Evolutionary conservation across 345 rosid species (phyloP), one percentile per base, ranked within the genome.

Genomic region (Nasturtium officinale): DNA sequence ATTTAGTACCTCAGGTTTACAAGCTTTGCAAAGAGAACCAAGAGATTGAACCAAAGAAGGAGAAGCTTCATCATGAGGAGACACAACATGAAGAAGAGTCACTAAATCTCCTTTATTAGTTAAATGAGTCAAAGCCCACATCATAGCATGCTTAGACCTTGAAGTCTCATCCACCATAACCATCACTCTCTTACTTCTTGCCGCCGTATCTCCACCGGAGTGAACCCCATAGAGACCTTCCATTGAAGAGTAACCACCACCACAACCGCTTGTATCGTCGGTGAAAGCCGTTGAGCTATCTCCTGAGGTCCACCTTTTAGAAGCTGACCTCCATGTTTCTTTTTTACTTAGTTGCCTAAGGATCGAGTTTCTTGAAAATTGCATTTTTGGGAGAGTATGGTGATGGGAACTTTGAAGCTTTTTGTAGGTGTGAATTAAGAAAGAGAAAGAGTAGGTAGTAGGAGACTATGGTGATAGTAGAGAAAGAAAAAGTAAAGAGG

Each of bases 61-160:
- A 10, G 68, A 61, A 56, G 81, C 5, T 56, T 78, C 75, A 53
- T 73, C 69, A 35, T 10, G 84, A 79, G 80, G 59, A 67, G 82
- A 71, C 2, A 67, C 77, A 32, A 91, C 76, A 59, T 86, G 90
- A 38, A 92, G 97, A 56, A 95, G 82, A 78, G 96, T 90, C 68
- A 94, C 85, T 72, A 87, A 82, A 71, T 94, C 98, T 65, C 91
- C 92, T 80, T 84, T 85, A 66, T 87, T 85, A 50, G 86, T 84
- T 2, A 86, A 83, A 83, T 95, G 93, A n/a, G 96, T 91, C 1
- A 94, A 83, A 32, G 99, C 97, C 96, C 96, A 95, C 83, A 95
- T 90, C 99, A 95, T 90, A 30, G 99, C 99, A 81, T 95, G 96
- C 77, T 83, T 90, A 0, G 97, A 86, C 53, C 85, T 82, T 0